Evolutionary conservation across 345 rosid species (phyloP), one percentile per base, ranked within the genome.

Genomic region (Eucalyptus pauciflora): DNA sequence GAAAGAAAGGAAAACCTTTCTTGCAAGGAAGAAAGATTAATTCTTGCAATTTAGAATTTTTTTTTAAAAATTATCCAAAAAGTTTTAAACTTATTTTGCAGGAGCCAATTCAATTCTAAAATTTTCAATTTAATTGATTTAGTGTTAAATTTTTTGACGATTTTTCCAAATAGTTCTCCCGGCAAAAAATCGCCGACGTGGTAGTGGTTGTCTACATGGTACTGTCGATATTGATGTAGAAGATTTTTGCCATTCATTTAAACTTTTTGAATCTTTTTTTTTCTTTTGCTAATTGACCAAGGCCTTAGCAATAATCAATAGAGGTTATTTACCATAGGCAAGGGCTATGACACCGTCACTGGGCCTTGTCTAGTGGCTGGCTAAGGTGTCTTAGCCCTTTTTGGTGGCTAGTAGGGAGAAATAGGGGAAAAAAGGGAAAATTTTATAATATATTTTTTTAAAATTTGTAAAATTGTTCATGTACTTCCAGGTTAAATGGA

Each of bases 141-240:
- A 64, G 13, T 64, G 18, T 64, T 3, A 64, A 64, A 13, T 29
- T 29, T 29, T 64, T 29, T 64, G 37, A 8, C 2, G 0, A 64
- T 13, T 64, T 64, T 29, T 7, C 71, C 4, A 29, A 13, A n/a
- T 29, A 64, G 9, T 64, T 13, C 16, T 14, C 31, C 3, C 0
- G 1, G 37, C 8, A 1, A 6, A 29, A 64, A 64, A 64, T 29
- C 17, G 2, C 4, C 7, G 8, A 64, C 1, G 10, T 29, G 71
- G 18, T 13, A 31, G 10, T 13, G 33, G 17, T 7, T 27, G 37
- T 64, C 71, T 64, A 60, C 3, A 27, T 12, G 16, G 15, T 13
- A 27, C 2, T 1, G 7, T 60, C 2, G 3, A 13, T 27, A 60
- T 27, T 60, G 7, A 60, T 15, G 1, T 60, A 3, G 1, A 27